Base-by-base conservation (phyloP, 768 basidiomycete species). In the Suillus subaureus region DNA sequence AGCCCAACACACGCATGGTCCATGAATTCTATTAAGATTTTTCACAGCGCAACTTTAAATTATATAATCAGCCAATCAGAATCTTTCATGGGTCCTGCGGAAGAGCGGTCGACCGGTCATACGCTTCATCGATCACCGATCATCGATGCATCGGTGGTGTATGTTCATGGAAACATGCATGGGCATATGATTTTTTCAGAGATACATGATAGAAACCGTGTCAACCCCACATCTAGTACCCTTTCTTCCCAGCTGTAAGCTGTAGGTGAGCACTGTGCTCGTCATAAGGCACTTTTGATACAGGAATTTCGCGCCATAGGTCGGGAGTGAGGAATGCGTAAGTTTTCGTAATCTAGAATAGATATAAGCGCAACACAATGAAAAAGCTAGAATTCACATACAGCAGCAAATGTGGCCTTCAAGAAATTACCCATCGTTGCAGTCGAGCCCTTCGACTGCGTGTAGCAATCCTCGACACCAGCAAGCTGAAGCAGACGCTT, bases 341-440 rank as follows among this genome's bases (percentile, higher is more conserved):
- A 66, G 96, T 97, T 89, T 96, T 95, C 71, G 97, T 94, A 80
- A 99, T 94, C 96, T 92, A 70, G 11, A 68, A 31, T 26, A 2
- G 49, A 18, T 56, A 47, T 68, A 35, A 67, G 62, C 26, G 31
- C 64, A 4, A 54, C 15, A 62, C 26, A 31, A 49, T 45, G 43
- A 55, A 9, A 13, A 52, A 28, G 60, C 1, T 33, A 57, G 68
- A 35, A 60, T 58, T 61, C 2, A 84, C 92, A 61, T 78, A 96
- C 93, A 43, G 94, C 93, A 75, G 87, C 91, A 75, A 97, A 96
- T 61, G 95, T 96, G 63, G 96, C 96, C 82, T 98, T 97, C 83
- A 97, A 89, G 88, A 99, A 97, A 84, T 97, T 97, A 75, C 94
- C 94, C 94, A 96, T 96, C 66, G 97, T 99, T 33, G 97, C 96